Evolutionary conservation across 257 asterid species (phyloP).

Genomic region (Lycium barbarum): DNA sequence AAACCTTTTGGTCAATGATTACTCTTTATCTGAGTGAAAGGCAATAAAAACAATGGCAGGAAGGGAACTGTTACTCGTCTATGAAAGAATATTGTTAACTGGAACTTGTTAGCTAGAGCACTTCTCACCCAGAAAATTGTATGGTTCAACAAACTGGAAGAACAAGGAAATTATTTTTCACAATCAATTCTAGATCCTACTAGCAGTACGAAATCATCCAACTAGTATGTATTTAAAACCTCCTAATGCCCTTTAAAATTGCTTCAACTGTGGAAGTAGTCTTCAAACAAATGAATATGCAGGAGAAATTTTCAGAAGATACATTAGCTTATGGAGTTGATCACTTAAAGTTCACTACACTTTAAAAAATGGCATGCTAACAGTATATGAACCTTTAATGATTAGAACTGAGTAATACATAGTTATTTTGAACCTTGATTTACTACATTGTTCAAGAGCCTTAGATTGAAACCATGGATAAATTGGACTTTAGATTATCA

Average conservation of each 20-base stretch:
- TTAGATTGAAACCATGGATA: too few species aligned
- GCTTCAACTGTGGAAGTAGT: not conserved
- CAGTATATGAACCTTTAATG: too few species aligned
- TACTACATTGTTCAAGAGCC: too few species aligned
- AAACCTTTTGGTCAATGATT: not conserved
- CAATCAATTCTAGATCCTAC: not conserved
- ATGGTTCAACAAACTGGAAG: not conserved
- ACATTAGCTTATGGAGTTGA: too few species aligned
- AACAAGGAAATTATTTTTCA: not conserved
- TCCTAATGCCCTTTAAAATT: not conserved
- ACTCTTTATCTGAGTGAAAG: not conserved
- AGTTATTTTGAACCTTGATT: too few species aligned
- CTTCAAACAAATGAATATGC: not conserved
- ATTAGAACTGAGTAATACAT: too few species aligned
- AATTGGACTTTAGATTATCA: too few species aligned
- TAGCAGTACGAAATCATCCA: not conserved
- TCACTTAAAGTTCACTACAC: too few species aligned
- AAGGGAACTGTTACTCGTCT: not conserved
- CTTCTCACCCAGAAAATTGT: not conserved
- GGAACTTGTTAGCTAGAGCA: not conserved
- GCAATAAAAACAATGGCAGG: not conserved
- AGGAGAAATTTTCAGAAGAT: not conserved
- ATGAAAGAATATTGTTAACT: not conserved
- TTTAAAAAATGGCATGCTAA: too few species aligned
- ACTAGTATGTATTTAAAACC: constrained; percentile 1